A percentile compares a stretch with the other conserved stretches of the same genome.
These are phyloP conservation scores for Rhizophagus clarus DNA, from an alignment of 192 early-diverging fungal genomes.

Conservation along the genomic window DNA sequence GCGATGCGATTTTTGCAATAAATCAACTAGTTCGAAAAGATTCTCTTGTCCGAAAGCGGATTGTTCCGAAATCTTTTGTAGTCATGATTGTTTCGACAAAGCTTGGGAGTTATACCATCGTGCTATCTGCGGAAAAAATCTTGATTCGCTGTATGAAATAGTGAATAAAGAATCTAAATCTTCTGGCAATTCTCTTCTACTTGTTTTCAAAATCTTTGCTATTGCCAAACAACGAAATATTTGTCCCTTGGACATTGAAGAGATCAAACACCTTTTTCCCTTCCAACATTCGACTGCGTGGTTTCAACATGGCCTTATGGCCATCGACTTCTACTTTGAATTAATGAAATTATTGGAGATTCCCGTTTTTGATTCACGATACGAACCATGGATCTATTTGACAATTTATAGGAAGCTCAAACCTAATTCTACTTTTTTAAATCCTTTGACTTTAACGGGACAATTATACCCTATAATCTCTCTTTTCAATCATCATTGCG, in stretches of 20 bases:
- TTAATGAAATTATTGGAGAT: background rate
- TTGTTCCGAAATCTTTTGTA: conserved; percentile 11
- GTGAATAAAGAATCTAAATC: background rate
- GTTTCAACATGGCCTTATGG: background rate
- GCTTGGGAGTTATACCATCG: background rate
- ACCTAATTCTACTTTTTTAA: background rate
- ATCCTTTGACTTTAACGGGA: background rate
- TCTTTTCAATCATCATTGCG: background rate
- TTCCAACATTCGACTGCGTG: conserved; percentile 5
- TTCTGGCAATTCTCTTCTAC: background rate
- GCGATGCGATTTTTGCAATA: conserved; percentile 2
- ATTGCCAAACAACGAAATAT: conserved; percentile 6
- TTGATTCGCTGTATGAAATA: background rate
- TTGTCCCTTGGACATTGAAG: conserved; percentile 6
- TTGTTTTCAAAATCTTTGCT: background rate
- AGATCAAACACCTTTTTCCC: background rate
- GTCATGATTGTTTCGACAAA: background rate
- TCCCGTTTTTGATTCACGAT: background rate
- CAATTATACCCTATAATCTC: conserved; percentile 5
- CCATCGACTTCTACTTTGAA: no score
- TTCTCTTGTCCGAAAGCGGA: background rate
- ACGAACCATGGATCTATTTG: background rate
- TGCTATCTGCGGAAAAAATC: background rate
- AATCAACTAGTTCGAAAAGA: background rate
- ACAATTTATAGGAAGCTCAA: conserved; percentile 10